Conservation (phyloP, 2,329 filamentous ascomycete species). For the Leptographium procerum region DNA sequence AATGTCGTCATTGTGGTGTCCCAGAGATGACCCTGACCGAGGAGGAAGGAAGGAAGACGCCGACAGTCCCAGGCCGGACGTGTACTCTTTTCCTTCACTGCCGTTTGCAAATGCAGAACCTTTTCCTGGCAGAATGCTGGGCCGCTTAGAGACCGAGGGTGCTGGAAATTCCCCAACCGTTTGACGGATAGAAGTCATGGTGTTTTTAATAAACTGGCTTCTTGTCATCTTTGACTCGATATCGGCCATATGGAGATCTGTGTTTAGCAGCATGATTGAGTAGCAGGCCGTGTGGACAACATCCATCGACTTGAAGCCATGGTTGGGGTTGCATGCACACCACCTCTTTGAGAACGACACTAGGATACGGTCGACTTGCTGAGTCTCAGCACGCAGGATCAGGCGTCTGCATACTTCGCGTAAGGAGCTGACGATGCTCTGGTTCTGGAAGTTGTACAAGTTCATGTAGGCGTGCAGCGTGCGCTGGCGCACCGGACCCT, state of each 20-base stretch:
- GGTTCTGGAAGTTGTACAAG: constrained; percentile 72
- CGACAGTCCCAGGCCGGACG: constrained; percentile 19
- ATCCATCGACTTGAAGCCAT: constrained; percentile 85
- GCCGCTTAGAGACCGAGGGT: constrained; percentile 52
- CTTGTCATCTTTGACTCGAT: constrained; percentile 96
- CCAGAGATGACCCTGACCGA: constrained; percentile 30
- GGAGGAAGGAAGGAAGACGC: constrained; percentile 27
- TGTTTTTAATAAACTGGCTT: constrained; percentile 91
- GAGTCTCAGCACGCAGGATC: constrained; percentile 80
- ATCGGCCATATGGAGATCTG: constrained; percentile 87
- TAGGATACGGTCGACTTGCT: constrained; percentile 91
- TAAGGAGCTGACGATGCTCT: constrained; percentile 69
- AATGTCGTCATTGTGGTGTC: constrained; percentile 26
- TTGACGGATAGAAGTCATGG: constrained; percentile 76
- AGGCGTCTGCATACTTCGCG: constrained; percentile 73
- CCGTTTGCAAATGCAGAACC: background rate
- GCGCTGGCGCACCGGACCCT: constrained; percentile 45
- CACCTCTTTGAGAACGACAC: constrained; percentile 81
- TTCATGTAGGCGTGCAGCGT: constrained; percentile 75
- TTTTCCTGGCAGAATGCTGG: constrained; percentile 39
- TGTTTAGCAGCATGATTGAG: constrained; percentile 89
- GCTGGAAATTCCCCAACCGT: constrained; percentile 58
- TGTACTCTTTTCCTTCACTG: constrained; percentile 7
- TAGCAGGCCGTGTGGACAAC: constrained; percentile 97
- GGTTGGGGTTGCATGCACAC: constrained; percentile 85